Evolutionary conservation across 768 basidiomycete species (phyloP).

Genomic region (Trametes gibbosa): DNA sequence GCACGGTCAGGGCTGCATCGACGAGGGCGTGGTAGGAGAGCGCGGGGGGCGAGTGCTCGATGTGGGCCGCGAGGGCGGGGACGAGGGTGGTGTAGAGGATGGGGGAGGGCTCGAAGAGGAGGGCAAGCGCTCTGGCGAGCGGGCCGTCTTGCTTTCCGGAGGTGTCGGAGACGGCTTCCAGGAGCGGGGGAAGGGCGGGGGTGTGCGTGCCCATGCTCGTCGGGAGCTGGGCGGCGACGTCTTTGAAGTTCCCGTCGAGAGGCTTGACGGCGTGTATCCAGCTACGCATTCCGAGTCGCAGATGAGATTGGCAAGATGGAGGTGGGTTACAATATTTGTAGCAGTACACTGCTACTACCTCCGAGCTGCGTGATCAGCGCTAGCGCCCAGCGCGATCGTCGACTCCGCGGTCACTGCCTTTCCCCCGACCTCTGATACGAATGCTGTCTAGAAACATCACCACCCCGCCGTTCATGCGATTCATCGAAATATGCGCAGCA

Average conservation of each 20-base stretch:
- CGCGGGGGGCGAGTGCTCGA: slow-evolving; percentile 1
- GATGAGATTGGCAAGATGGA: neutral
- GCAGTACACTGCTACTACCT: neutral
- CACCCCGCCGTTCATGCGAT: neutral
- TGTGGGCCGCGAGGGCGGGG: slow-evolving; percentile 42
- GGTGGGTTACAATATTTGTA: neutral
- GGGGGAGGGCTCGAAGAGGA: slow-evolving; percentile 69
- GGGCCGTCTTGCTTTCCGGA: slow-evolving; percentile 19
- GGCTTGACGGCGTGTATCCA: slow-evolving; percentile 19
- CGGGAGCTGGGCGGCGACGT: neutral
- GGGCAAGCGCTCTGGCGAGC: slow-evolving; percentile 36
- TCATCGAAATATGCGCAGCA: no score
- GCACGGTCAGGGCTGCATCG: slow-evolving; percentile 45
- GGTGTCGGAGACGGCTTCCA: slow-evolving; percentile 16
- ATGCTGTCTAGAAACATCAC: neutral
- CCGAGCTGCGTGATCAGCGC: no score
- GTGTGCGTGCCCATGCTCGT: neutral
- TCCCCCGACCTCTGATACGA: neutral
- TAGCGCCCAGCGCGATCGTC: no score
- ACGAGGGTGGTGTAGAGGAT: slow-evolving; percentile 51
- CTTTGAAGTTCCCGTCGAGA: slow-evolving; percentile 12
- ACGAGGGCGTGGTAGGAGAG: slow-evolving; percentile 55
- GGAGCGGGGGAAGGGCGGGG: slow-evolving; percentile 21
- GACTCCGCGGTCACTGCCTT: neutral
- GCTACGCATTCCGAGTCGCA: slow-evolving; percentile 5